Conservation (phyloP, 768 basidiomycete genomes). For the Pleurotus giganteus region DNA sequence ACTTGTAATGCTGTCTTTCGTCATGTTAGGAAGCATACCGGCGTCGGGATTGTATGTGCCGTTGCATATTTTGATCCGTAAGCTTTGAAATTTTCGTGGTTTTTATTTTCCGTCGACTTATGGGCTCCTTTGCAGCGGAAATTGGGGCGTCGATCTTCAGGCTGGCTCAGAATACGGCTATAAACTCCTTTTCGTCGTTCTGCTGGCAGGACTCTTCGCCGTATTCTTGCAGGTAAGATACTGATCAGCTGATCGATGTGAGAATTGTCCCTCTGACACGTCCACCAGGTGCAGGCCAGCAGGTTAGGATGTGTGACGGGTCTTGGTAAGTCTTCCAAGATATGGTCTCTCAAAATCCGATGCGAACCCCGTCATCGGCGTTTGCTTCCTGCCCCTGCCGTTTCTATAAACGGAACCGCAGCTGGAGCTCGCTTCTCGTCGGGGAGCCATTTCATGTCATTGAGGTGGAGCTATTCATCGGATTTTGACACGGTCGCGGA, state of each 20-base stretch:
- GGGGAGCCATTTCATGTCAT: conserved; percentile 10
- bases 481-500: conserved; percentile 2
- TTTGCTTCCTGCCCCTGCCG: background rate
- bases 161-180: conserved; percentile 88
- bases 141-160: conserved; percentile 89
- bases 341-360: background rate
- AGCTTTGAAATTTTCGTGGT: conserved; percentile 25
- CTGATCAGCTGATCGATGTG: background rate
- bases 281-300: conserved; percentile 42
- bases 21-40: conserved; percentile 66
- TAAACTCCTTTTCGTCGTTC: conserved; percentile 79
- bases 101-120: background rate
- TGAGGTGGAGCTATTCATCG: background rate
- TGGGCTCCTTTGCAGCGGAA: conserved; percentile 48
- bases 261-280: too few relatives aligned
- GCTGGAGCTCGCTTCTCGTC: background rate
- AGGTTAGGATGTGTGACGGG: conserved; percentile 83
- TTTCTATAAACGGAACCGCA: background rate
- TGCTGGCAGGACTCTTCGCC: conserved; percentile 80
- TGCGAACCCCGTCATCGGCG: background rate
- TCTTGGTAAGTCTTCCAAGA: conserved; percentile 47
- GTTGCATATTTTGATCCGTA: conserved; percentile 91
- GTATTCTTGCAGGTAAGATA: conserved; percentile 70
- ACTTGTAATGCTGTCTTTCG: conserved; percentile 32
- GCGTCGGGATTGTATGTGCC: conserved; percentile 83